These are phyloP conservation scores for Komagataella ulmi DNA, from an alignment of 805 yeast genomes.

Conservation along the genomic window DNA sequence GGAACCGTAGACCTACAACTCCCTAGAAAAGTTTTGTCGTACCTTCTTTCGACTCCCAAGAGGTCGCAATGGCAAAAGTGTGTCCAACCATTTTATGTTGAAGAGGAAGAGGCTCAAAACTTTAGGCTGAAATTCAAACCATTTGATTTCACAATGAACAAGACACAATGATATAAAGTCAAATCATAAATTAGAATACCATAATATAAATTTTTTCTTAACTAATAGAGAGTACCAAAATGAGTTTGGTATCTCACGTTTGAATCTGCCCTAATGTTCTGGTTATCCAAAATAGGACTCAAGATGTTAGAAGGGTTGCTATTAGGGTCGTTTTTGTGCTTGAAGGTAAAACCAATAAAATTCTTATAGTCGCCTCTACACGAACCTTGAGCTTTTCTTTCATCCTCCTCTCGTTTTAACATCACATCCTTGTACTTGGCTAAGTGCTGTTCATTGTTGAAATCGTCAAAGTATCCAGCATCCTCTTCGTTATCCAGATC, in stretches of 20 bases:
- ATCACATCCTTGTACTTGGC: slow-evolving; percentile 94
- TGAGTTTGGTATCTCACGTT: slow-evolving; percentile 12
- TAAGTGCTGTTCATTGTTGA: slow-evolving; percentile 93
- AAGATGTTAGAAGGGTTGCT: slow-evolving; percentile 24
- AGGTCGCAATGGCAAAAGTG: slow-evolving; percentile 72
- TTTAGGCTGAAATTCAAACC: slow-evolving; percentile 44
- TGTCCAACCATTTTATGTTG: slow-evolving; percentile 47
- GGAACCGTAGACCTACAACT: slow-evolving; percentile 58
- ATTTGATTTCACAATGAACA: slow-evolving; percentile 33
- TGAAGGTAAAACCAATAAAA: slow-evolving; percentile 92
- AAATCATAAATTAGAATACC: background rate
- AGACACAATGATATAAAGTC: background rate
- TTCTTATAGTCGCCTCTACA: slow-evolving; percentile 47
- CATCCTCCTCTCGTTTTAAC: slow-evolving; percentile 80
- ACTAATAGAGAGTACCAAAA: slow-evolving; percentile 20
- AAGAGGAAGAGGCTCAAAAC: slow-evolving; percentile 44
- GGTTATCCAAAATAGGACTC: slow-evolving; percentile 16
- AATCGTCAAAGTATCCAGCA: slow-evolving; percentile 98
- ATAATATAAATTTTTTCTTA: background rate
- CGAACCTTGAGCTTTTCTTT: slow-evolving; percentile 58
- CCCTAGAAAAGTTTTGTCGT: slow-evolving; percentile 70
- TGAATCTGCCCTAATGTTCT: slow-evolving; percentile 11
- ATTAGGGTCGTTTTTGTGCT: slow-evolving; percentile 59
- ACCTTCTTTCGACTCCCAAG: slow-evolving; percentile 42
- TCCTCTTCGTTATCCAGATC: slow-evolving; percentile 94